Evolutionary conservation across 495 filamentous ascomycete genomes (phyloP), one percentile per base, ranked within the genome.

Genomic region (Hyphodiscus hymeniophilus): DNA sequence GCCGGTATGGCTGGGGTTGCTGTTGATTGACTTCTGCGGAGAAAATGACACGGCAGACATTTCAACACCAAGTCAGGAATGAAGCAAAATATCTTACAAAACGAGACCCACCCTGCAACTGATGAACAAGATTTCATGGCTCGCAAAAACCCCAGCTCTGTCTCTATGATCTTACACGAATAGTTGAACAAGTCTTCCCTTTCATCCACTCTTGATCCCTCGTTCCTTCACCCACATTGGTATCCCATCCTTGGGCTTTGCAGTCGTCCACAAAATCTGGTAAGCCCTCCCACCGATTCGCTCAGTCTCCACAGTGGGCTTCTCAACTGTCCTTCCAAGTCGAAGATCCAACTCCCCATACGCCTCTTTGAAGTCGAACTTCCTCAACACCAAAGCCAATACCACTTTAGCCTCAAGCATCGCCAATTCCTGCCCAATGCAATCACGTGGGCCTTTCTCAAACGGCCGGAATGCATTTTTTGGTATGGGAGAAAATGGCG

Each of bases 371-470:
- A 78, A 59, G 30, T 74, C 66, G 53, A 79, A 74, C 5, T 58
- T 56, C 17, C 75, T 62, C 8, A 67, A 53, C 12, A 63, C 68
- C 53, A 79, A 48, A 0, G 66, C 70, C 15, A 77, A 30, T 12
- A 70, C 59, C 22, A 75, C 57, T 39, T 63, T 63, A 20, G 71
- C 55, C 55, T 79, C 73, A 6, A 68, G 60, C 52, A 75, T 60
- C 2, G 71, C 71, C 30, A 79, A 58, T 32, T 72, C 67, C 58
- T 78, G 69, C 0, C 77, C 76, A 18, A 80, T 72, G 52, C 76
- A 80, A 16, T 62, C 65, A 3, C 76, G 50, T 10, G 75, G 69
- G 1, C 76, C 76, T 8, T 64, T 56, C 38, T 73, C 72, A 47
- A 80, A 80, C 15, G 71, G 68, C n/a, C 66, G 56, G 66, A 66